Percentiles rank a stretch among this genome's conserved stretches.
phyloP scores from a whole-genome alignment of 371 early-diverging fungal genomes.

The Syncephalastrum contaminatum region DNA sequence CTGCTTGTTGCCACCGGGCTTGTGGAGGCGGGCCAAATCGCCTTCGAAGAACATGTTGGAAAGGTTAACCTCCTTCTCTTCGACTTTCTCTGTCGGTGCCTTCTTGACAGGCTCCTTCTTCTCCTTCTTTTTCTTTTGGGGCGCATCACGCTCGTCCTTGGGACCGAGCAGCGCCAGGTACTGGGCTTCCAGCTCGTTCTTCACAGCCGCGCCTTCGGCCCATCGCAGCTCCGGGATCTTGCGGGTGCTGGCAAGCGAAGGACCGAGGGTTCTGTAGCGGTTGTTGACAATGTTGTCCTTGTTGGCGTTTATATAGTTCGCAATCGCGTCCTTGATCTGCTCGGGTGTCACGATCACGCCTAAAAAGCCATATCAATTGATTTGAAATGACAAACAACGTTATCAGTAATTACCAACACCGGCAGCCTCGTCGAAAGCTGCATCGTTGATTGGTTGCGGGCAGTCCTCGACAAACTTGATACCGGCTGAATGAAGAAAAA shows the following conservation, averaged over 20 bases:
- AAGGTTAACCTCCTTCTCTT: slow-evolving; percentile 22
- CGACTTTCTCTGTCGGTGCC: slow-evolving; percentile 44
- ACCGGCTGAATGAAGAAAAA: slow-evolving; percentile 62
- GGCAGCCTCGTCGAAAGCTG: slow-evolving; percentile 76
- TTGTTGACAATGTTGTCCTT: slow-evolving; percentile 75
- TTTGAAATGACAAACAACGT: background rate
- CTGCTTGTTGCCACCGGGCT: slow-evolving; percentile 98
- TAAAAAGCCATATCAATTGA: slow-evolving; percentile 15
- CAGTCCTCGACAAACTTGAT: slow-evolving; percentile 79
- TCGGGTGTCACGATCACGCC: slow-evolving; percentile 80
- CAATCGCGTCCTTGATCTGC: slow-evolving; percentile 57
- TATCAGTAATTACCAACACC: slow-evolving; percentile 83
- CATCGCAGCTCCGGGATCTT: slow-evolving; percentile 75
- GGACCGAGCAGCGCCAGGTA: slow-evolving; percentile 86
- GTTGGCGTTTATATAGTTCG: slow-evolving; percentile 59
- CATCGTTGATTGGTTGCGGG: slow-evolving; percentile 55
- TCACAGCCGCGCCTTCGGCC: slow-evolving; percentile 88
- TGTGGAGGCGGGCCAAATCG: slow-evolving; percentile 91
- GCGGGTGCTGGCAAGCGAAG: slow-evolving; percentile 71
- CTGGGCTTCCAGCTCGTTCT: slow-evolving; percentile 85
- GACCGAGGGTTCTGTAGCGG: slow-evolving; percentile 81
- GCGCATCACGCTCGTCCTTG: slow-evolving; percentile 92
- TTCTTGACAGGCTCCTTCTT: slow-evolving; percentile 42
- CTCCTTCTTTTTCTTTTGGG: slow-evolving; percentile 68
- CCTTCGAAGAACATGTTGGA: slow-evolving; percentile 84